Conservation (phyloP, 495 filamentous ascomycete species). For the Trichoderma reesei region DNA sequence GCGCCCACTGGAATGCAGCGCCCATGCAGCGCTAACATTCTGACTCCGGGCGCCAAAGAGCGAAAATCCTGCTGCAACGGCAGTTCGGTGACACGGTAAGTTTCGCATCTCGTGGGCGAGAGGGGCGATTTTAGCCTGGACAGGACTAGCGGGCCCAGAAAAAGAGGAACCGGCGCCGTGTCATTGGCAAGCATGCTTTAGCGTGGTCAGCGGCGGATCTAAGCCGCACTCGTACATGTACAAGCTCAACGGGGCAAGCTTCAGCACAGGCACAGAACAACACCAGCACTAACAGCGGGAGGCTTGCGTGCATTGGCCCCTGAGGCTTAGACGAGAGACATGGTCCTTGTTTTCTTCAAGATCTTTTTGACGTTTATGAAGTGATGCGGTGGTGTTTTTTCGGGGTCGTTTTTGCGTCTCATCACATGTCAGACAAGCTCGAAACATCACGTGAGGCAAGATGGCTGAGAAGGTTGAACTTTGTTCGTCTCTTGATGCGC, state of each 20-base stretch:
- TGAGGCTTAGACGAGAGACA: too few relatives aligned
- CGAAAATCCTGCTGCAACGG: background rate
- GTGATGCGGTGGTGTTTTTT: too few relatives aligned
- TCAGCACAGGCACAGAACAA: background rate
- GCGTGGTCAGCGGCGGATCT: background rate
- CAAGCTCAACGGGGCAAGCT: too few relatives aligned
- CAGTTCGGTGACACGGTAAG: slow-evolving; percentile 1
- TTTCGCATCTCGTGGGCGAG: background rate
- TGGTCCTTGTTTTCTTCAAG: too few relatives aligned
- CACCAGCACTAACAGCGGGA: background rate
- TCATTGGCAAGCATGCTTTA: background rate
- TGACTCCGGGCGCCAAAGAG: background rate
- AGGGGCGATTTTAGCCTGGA: background rate
- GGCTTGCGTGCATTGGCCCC: background rate
- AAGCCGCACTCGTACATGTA: background rate
- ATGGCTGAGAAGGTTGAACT: too few relatives aligned
- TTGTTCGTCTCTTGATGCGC: too few relatives aligned
- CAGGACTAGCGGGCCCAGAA: background rate
- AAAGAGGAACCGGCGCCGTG: background rate
- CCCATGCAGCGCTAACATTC: background rate
- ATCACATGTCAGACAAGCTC: too few relatives aligned
- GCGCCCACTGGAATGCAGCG: background rate
- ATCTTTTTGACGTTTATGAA: too few relatives aligned
- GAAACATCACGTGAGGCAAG: too few relatives aligned
- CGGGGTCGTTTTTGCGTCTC: too few relatives aligned